phyloP scores from a whole-genome alignment of 768 basidiomycete genomes.

The Lactarius quietus region DNA sequence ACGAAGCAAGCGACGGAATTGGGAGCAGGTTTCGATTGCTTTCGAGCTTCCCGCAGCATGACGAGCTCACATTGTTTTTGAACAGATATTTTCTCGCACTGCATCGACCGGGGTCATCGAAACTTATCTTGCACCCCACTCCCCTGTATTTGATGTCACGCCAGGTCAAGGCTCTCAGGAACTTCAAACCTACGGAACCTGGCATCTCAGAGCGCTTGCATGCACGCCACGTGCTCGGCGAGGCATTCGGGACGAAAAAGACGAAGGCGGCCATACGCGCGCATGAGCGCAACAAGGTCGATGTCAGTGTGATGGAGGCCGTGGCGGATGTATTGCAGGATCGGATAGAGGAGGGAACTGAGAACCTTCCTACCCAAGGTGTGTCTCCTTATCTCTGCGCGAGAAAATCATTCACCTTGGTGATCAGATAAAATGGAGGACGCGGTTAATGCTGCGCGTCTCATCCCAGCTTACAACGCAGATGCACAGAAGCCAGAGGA shows the following conservation, averaged over 20 bases:
- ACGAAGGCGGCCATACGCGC: conserved; percentile 83
- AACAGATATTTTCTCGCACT: conserved; percentile 79
- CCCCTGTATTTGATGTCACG: conserved; percentile 68
- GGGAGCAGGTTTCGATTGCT: conserved; percentile 61
- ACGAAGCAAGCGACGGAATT: conserved; percentile 45
- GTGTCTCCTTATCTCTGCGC: conserved; percentile 28
- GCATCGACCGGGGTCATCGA: conserved; percentile 70
- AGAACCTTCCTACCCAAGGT: conserved; percentile 68
- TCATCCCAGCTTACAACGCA: conserved; percentile 72
- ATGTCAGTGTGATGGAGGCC: conserved; percentile 81
- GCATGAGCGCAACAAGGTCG: conserved; percentile 85
- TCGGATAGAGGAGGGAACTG: conserved; percentile 71
- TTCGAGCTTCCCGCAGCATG: no score
- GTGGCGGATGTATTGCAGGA: conserved; percentile 81
- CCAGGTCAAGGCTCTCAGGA: conserved; percentile 82
- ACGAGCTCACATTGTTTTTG: not conserved
- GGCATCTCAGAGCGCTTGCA: conserved; percentile 54
- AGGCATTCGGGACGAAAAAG: conserved; percentile 94
- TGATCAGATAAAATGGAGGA: conserved; percentile 65
- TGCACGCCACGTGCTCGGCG: conserved; percentile 76
- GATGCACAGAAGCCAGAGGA: conserved; percentile 68
- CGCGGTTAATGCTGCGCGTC: conserved; percentile 56
- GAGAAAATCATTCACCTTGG: not conserved
- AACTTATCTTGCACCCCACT: conserved; percentile 64
- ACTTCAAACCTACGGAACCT: conserved; percentile 47